Percentiles rank a stretch among this genome's conserved stretches.
Conservation (phyloP, 202 grass and related monocot species). For the Brachypodium distachyon region DNA sequence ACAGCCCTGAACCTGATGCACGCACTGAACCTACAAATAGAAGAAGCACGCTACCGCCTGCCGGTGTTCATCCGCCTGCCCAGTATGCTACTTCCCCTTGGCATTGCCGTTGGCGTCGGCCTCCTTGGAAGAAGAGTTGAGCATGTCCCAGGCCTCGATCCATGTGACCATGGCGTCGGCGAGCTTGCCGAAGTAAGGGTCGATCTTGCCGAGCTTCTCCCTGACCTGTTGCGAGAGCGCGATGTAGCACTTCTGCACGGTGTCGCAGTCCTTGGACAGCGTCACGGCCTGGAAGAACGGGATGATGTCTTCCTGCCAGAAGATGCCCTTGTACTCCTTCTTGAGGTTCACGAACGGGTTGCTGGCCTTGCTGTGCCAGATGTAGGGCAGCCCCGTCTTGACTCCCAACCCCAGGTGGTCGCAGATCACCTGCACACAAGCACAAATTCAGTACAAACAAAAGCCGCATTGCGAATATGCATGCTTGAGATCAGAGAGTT, state of each 20-base stretch:
- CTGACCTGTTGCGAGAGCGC: conserved; percentile 47
- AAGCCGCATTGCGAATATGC: not conserved
- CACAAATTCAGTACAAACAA: not conserved
- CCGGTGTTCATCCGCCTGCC: not conserved
- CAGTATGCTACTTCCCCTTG: conserved; percentile 14
- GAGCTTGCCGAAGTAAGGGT: conserved; percentile 57
- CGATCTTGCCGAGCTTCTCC: conserved; percentile 50
- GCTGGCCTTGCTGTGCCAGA: conserved; percentile 77
- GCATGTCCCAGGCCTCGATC: conserved; percentile 58
- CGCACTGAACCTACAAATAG: not conserved
- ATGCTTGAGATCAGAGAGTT: too few relatives aligned
- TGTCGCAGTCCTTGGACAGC: conserved; percentile 52
- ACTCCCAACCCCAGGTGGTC: conserved; percentile 44
- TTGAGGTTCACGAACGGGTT: conserved; percentile 71
- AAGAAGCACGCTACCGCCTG: not conserved
- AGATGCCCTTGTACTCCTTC: conserved; percentile 74
- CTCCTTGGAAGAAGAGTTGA: conserved; percentile 28
- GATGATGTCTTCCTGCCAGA: conserved; percentile 72
- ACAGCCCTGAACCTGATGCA: not conserved
- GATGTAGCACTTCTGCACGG: conserved; percentile 60
- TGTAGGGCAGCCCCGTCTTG: conserved; percentile 62
- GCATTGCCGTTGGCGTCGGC: conserved; percentile 13
- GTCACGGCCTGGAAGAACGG: conserved; percentile 51
- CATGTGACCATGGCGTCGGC: conserved; percentile 59
- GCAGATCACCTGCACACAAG: conserved; percentile 34